Evolutionary conservation across 257 asterid genomes (phyloP).

Genomic region (Gentiana dahurica): DNA sequence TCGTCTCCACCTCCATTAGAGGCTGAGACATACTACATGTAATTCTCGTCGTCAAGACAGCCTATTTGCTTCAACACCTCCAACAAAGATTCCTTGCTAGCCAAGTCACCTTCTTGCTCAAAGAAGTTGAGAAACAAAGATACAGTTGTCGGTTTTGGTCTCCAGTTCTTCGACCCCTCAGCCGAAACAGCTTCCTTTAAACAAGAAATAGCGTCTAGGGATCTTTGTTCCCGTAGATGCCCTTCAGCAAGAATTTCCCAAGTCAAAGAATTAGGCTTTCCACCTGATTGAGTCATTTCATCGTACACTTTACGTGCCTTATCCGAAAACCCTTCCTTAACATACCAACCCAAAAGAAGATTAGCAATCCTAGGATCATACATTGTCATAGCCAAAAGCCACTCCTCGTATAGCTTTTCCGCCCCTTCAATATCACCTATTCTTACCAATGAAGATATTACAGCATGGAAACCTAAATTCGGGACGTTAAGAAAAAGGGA

Average conservation of each 20-base stretch:
- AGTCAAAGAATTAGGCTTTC: conserved; percentile 62
- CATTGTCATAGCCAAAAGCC: conserved; percentile 49
- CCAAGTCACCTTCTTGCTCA: conserved; percentile 41
- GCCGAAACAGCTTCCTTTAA: conserved; percentile 48
- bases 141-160: conserved; percentile 50
- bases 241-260: conserved; percentile 83
- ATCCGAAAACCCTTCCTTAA: conserved; percentile 43
- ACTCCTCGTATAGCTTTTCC: conserved; percentile 60
- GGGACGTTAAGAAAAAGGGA: conserved; percentile 41
- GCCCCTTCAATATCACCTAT: conserved; percentile 62
- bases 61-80: conserved; percentile 50
- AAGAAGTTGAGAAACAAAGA: conserved; percentile 36
- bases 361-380: conserved; percentile 74
- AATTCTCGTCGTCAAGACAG: conserved; percentile 41
- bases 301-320: conserved; percentile 51
- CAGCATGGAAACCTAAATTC: conserved; percentile 61
- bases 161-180: conserved; percentile 64
- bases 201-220: conserved; percentile 68
- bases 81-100: conserved; percentile 38
- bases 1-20: conserved; percentile 1
- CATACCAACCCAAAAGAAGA: conserved; percentile 52
- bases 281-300: conserved; percentile 58
- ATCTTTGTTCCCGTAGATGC: conserved; percentile 40
- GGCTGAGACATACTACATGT: conserved; percentile 35
- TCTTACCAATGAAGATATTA: conserved; percentile 63